Evolutionary conservation across 768 basidiomycete genomes (phyloP).

Genomic region (Russula ochroleuca): DNA sequence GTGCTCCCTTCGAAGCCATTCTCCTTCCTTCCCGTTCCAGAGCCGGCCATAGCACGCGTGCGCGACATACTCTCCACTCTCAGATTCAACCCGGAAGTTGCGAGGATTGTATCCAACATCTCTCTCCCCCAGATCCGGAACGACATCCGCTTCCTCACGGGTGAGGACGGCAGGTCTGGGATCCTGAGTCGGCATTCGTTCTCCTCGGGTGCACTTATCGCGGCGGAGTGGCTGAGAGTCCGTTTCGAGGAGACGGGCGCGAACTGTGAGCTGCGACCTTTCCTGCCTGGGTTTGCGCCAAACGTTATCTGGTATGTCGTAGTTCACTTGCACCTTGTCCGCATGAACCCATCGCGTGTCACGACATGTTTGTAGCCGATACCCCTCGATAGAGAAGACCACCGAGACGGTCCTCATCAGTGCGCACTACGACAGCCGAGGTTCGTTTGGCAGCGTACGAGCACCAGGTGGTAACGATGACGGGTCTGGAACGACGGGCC

Average conservation of each 20-base stretch:
- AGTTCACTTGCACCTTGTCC: not conserved
- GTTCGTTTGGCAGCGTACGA: slow-evolving; percentile 73
- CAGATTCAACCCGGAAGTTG: slow-evolving; percentile 65
- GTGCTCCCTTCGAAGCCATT: slow-evolving; percentile 51
- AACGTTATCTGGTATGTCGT: slow-evolving; percentile 74
- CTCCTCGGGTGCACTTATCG: slow-evolving; percentile 55
- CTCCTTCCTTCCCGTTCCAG: slow-evolving; percentile 56
- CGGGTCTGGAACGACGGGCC: slow-evolving; percentile 58
- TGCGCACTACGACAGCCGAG: slow-evolving; percentile 89
- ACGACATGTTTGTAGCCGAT: slow-evolving; percentile 44
- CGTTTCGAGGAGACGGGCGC: slow-evolving; percentile 75
- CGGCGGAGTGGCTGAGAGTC: slow-evolving; percentile 70
- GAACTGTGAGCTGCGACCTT: slow-evolving; percentile 59
- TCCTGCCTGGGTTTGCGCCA: slow-evolving; percentile 72
- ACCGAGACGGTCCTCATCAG: slow-evolving; percentile 68
- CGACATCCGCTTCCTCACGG: slow-evolving; percentile 79
- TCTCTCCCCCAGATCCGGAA: slow-evolving; percentile 59
- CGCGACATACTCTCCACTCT: slow-evolving; percentile 53
- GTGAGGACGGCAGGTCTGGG: slow-evolving; percentile 68
- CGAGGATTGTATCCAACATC: slow-evolving; percentile 63
- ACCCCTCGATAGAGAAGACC: slow-evolving; percentile 50
- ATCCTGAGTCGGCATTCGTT: slow-evolving; percentile 84
- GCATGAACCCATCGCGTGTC: not conserved
- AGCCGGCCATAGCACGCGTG: slow-evolving; percentile 51
- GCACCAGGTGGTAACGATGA: slow-evolving; percentile 67